Conservation (phyloP, 2,329 filamentous ascomycete genomes). For the Coniella lustricola region DNA sequence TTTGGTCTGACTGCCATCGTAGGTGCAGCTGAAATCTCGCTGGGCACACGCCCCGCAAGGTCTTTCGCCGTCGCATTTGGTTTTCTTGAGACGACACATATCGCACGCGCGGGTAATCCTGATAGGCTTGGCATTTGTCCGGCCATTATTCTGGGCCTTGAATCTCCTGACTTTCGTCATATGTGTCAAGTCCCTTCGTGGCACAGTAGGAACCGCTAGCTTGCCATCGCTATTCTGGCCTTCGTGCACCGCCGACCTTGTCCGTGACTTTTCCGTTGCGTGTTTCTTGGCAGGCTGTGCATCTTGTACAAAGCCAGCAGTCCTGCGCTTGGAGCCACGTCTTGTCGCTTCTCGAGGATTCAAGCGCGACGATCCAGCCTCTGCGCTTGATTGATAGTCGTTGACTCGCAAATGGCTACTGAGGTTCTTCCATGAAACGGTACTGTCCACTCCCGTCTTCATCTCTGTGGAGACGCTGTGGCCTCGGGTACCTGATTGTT, state of each 20-base stretch:
- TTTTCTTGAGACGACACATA: slow-evolving; percentile 11
- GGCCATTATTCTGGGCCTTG: neutral
- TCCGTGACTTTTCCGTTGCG: too few species aligned
- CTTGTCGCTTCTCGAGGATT: too few species aligned
- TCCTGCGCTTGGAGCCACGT: too few species aligned
- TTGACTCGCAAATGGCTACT: too few species aligned
- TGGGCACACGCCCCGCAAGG: slow-evolving; percentile 8
- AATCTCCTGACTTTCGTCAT: neutral
- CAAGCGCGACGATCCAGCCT: too few species aligned
- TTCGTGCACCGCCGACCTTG: neutral
- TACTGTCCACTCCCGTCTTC: too few species aligned
- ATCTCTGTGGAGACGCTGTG: too few species aligned
- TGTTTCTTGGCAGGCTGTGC: neutral
- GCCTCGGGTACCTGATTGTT: too few species aligned
- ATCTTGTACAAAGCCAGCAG: too few species aligned
- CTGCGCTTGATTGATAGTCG: too few species aligned
- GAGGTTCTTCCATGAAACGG: too few species aligned
- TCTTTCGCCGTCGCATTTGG: slow-evolving; percentile 6
- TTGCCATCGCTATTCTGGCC: neutral
- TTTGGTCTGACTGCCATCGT: neutral
- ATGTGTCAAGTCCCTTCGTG: neutral
- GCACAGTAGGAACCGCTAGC: neutral
- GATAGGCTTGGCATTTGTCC: neutral
- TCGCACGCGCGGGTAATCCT: neutral
- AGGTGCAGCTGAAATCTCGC: slow-evolving; percentile 2